Evolutionary conservation across 495 filamentous ascomycete genomes (phyloP).

Genomic region (Zalerion maritima): DNA sequence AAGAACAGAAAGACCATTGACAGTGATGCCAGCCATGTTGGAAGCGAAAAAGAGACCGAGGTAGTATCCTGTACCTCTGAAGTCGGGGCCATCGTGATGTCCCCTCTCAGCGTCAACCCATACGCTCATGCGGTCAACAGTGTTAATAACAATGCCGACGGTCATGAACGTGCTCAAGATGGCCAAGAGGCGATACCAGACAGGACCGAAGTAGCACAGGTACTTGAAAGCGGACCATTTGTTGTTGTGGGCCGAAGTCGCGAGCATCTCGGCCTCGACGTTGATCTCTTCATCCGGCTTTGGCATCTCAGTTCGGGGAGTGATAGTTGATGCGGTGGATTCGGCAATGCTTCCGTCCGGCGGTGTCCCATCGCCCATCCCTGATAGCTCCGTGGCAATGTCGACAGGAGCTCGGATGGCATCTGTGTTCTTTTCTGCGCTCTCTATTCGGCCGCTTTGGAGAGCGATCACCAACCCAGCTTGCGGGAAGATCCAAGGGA

Average conservation of each 20-base stretch:
- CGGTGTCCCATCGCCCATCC: too few relatives aligned
- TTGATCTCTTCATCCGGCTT: too few relatives aligned
- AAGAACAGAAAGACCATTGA: slow-evolving; percentile 16
- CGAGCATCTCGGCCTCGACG: too few relatives aligned
- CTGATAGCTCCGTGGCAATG: too few relatives aligned
- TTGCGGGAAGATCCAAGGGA: slow-evolving; percentile 30
- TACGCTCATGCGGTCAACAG: slow-evolving; percentile 28
- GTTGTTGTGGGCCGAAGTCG: too few relatives aligned
- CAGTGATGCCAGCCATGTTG: slow-evolving; percentile 18
- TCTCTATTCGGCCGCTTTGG: slow-evolving; percentile 24
- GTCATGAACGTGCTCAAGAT: slow-evolving; percentile 15
- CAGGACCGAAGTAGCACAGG: slow-evolving; percentile 22
- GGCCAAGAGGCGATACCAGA: slow-evolving; percentile 15
- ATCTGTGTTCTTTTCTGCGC: slow-evolving; percentile 20
- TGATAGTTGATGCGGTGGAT: too few relatives aligned
- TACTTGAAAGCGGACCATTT: too few relatives aligned
- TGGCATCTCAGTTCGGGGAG: too few relatives aligned
- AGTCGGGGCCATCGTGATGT: slow-evolving; percentile 16
- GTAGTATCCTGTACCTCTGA: too few relatives aligned
- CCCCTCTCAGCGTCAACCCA: slow-evolving; percentile 36
- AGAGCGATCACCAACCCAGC: slow-evolving; percentile 28
- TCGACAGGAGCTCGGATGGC: slow-evolving; percentile 20
- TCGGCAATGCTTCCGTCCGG: too few relatives aligned
- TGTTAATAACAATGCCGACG: slow-evolving; percentile 15
- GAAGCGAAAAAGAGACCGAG: slow-evolving; percentile 20